These are phyloP conservation scores for Silene coronaria DNA, from an alignment of 179 eudicot species.

Conservation along the genomic window DNA sequence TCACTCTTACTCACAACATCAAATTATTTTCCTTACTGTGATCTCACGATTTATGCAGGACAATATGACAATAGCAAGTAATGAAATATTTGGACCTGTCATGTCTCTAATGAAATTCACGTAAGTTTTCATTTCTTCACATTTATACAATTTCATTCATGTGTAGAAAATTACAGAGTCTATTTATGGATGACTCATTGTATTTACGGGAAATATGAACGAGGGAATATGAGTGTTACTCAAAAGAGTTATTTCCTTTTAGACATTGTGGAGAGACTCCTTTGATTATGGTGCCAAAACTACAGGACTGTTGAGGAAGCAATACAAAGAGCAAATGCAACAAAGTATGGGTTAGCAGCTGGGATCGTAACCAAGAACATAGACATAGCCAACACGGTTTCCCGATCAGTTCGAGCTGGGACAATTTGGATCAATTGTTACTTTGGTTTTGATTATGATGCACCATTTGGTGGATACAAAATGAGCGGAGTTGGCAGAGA, in stretches of 20 bases:
- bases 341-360: slow-evolving; percentile 68
- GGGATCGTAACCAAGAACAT: slow-evolving; percentile 64
- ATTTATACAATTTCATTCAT: not conserved
- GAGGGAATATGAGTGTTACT: no score
- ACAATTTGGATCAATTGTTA: slow-evolving; percentile 73
- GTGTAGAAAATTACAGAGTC: not conserved
- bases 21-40: not conserved
- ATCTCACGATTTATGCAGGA: slow-evolving; percentile 30
- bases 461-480: slow-evolving; percentile 77
- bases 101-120: slow-evolving; percentile 60
- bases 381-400: slow-evolving; percentile 71
- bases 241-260: no score
- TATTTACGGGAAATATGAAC: not conserved
- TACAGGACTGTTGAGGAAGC: slow-evolving; percentile 65
- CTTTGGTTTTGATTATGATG: slow-evolving; percentile 56
- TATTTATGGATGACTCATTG: not conserved
- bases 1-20: not conserved
- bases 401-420: slow-evolving; percentile 71
- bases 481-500: slow-evolving; percentile 83
- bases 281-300: not conserved
- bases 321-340: slow-evolving; percentile 59
- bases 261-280: not conserved
- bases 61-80: slow-evolving; percentile 47
- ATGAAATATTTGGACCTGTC: slow-evolving; percentile 68
- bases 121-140: slow-evolving; percentile 23